Evolutionary conservation across 2,329 filamentous ascomycete species (phyloP), one percentile per base, ranked within the genome.

Genomic region (Cladosporium phlei): DNA sequence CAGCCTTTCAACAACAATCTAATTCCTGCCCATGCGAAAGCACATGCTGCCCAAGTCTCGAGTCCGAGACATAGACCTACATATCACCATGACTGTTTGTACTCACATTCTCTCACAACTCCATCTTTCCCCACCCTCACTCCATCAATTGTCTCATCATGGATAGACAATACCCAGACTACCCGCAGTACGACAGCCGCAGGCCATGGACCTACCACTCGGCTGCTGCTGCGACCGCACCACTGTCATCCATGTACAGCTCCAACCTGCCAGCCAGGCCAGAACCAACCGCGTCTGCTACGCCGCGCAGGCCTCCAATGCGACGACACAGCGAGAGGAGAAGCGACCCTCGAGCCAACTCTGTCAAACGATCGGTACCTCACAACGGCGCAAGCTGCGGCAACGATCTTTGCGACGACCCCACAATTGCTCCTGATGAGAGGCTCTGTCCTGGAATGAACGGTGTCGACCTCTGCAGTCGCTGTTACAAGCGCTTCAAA

Each of bases 131-230:
- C 37, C 29, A 20, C 9, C 17, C n/a, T 9, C 42, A 37, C 10
- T 20, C 42, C 12, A 28, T 45, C 42, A 27, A 16, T 19, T 45
- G 42, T 45, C 25, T 45, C 24, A 32, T 25, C 28, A 45, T 45
- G 42, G 32, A 45, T 28, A 45, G 42, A 45, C 30, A 35, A 29
- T 45, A 45, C 12, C 42, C 42, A 45, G 42, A 45, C 17, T 45
- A 45, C 7, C 42, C 42, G 8, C 42, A 37, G 12, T 45, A 45
- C 33, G 42, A 45, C 21, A 11, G 28, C 16, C 42, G 42, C 12
- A 19, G 32, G 16, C 42, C 42, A 37, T 45, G 42, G 42, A 45
- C 42, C 3, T 45, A 45, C 17, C 32, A 45, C 21, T 35, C 42
- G 11, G 42, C 42, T 28, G 42, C 42, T 28, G 17, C 24, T 4